Evolutionary conservation across 2,329 filamentous ascomycete genomes (phyloP).

Genomic region (Venturia carpophila): DNA sequence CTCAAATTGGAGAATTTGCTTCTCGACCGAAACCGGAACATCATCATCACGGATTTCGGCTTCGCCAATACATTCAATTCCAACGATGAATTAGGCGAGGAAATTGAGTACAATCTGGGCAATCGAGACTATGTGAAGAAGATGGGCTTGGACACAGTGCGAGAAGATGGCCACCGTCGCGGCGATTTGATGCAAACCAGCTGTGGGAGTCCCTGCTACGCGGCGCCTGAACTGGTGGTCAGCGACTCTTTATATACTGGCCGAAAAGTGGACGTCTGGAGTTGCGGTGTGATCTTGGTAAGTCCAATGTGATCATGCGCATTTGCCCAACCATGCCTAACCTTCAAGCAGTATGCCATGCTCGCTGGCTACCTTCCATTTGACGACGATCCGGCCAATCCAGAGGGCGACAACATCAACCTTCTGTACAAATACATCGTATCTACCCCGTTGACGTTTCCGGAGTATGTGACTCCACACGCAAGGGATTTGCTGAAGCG

Average conservation of each 20-base stretch:
- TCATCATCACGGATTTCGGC: conserved; percentile 98
- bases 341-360: conserved; percentile 76
- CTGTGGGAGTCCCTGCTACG: conserved; percentile 96
- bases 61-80: conserved; percentile 98
- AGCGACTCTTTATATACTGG: conserved; percentile 97
- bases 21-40: conserved; percentile 92
- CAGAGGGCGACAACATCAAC: conserved; percentile 98
- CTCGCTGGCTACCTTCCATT: conserved; percentile 95
- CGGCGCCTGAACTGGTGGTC: conserved; percentile 91
- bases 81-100: conserved; percentile 75
- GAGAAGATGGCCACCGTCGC: conserved; percentile 66
- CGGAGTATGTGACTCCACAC: conserved; percentile 97
- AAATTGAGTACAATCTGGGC: conserved; percentile 78
- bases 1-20: conserved; percentile 93
- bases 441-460: conserved; percentile 91
- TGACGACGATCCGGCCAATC: conserved; percentile 95
- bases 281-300: conserved; percentile 96
- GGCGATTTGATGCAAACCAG: conserved; percentile 99
- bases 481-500: conserved; percentile 84
- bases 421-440: conserved; percentile 99
- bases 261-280: conserved; percentile 98
- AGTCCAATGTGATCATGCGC: conserved; percentile 32
- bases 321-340: background rate
- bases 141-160: conserved; percentile 72
- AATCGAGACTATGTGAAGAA: conserved; percentile 85